Evolutionary conservation across 305 asterid species (phyloP), one percentile per base, ranked within the genome.

Genomic region (Euphrasia arctica): DNA sequence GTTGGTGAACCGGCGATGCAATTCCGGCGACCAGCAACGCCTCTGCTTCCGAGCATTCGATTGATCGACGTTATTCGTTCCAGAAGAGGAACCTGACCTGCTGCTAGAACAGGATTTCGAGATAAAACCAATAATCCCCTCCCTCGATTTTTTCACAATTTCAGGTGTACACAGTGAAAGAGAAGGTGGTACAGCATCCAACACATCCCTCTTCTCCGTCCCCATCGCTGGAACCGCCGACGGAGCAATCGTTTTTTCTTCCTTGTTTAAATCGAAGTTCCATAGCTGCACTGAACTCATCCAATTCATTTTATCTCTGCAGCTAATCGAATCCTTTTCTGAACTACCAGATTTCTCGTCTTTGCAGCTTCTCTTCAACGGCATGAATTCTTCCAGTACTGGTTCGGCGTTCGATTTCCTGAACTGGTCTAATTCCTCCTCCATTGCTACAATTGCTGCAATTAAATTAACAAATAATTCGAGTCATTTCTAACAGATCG

Each of bases 281-380:
- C 95, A 85, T 4, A 90, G 79, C 92, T 90, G 92, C 32, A 78
- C 86, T 32, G 92, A 83, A 50, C 95, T 83, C 95, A 84, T 67
- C 92, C 95, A 87, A 60, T 78, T 79, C 87, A 73, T 80, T 69
- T 87, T 83, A 42, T 87, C 91, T 73, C 73, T 62, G 71, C 71
- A 62, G 67, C 54, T 70, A 32, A 51, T 59, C 43, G 10, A 7
- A 9, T 74, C 86, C n/a, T 73, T 72, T 47, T 63, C 79, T 65
- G 78, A 62, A 9, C 4, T 61, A 52, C 62, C 80, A 50, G 67
- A 79, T 27, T 67, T 74, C 39, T 77, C 89, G 10, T 74, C 78
- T 0, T 47, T 52, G 57, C 62, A 41, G 69, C 18, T 74, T 52
- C 70, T 83, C 83, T 87, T 83, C 73, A 90, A 28, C 8, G 95